Conservation (phyloP, 2,329 filamentous ascomycete genomes). For the Keithomyces neogunnii region DNA sequence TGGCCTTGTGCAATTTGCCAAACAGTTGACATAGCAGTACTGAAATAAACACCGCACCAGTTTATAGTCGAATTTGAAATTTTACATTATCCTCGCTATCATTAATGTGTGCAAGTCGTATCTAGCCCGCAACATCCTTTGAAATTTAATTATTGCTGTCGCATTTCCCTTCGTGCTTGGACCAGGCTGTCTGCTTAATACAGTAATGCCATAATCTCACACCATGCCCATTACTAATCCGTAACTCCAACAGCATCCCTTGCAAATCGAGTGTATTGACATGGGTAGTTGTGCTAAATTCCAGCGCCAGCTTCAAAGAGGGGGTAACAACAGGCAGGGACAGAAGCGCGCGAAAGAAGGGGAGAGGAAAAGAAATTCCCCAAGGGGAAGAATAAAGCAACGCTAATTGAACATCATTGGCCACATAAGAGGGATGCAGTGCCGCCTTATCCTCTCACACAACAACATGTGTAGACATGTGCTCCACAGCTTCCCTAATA, state of each 20-base stretch:
- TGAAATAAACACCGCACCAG: too few species aligned
- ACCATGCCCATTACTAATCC: neutral
- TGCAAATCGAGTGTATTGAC: neutral
- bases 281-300: neutral
- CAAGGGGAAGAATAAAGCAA: too few species aligned
- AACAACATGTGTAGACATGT: conserved; percentile 53
- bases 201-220: neutral
- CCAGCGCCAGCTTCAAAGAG: neutral
- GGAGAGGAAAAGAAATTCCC: neutral
- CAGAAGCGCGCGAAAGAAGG: neutral
- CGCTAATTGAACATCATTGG: too few species aligned
- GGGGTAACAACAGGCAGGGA: neutral
- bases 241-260: neutral
- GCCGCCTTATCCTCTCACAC: conserved; percentile 27
- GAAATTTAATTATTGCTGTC: too few species aligned
- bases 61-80: neutral
- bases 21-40: too few species aligned
- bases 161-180: too few species aligned
- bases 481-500: conserved; percentile 54
- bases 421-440: neutral
- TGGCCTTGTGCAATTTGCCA: neutral
- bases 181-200: neutral
- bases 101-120: neutral
- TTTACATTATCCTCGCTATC: neutral
- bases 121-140: neutral